These are phyloP conservation scores for Zasmidium citrigriseum DNA, from an alignment of 2,329 filamentous ascomycete species.

Conservation along the genomic window DNA sequence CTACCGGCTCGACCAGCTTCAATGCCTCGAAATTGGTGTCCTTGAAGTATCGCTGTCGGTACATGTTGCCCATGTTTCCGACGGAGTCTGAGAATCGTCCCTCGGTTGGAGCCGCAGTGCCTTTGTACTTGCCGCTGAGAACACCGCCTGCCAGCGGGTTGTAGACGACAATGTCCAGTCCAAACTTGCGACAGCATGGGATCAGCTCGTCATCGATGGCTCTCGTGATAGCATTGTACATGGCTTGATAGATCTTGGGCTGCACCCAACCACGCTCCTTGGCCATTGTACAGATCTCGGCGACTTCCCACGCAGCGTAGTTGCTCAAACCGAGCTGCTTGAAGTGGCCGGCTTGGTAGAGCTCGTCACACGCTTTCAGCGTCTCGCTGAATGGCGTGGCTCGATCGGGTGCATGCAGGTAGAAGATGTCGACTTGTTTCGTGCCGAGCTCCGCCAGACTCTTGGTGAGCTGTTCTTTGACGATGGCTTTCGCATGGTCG, in stretches of 20 bases:
- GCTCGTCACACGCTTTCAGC: slow-evolving; percentile 70
- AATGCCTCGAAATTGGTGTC: slow-evolving; percentile 47
- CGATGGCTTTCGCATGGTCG: neutral
- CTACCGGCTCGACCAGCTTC: slow-evolving; percentile 39
- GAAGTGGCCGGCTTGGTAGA: slow-evolving; percentile 83
- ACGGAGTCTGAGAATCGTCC: slow-evolving; percentile 39
- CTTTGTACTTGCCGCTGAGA: slow-evolving; percentile 43
- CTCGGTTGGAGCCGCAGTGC: slow-evolving; percentile 39
- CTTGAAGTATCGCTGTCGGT: slow-evolving; percentile 44
- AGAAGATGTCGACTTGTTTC: slow-evolving; percentile 73
- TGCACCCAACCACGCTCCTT: slow-evolving; percentile 56
- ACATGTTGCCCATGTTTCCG: slow-evolving; percentile 47
- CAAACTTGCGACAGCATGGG: slow-evolving; percentile 45
- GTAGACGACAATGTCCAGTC: slow-evolving; percentile 44
- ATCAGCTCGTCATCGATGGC: slow-evolving; percentile 45
- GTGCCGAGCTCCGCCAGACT: slow-evolving; percentile 70
- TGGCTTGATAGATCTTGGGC: slow-evolving; percentile 50
- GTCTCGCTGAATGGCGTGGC: slow-evolving; percentile 73
- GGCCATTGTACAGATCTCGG: slow-evolving; percentile 76
- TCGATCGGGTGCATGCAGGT: slow-evolving; percentile 64
- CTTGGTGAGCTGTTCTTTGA: slow-evolving; percentile 63
- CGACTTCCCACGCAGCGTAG: slow-evolving; percentile 81
- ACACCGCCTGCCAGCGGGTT: slow-evolving; percentile 50
- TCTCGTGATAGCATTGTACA: slow-evolving; percentile 44
- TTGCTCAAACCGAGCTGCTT: slow-evolving; percentile 76